phyloP scores from a whole-genome alignment of 2,329 filamentous ascomycete genomes.

The Cladosporium colombiae region DNA sequence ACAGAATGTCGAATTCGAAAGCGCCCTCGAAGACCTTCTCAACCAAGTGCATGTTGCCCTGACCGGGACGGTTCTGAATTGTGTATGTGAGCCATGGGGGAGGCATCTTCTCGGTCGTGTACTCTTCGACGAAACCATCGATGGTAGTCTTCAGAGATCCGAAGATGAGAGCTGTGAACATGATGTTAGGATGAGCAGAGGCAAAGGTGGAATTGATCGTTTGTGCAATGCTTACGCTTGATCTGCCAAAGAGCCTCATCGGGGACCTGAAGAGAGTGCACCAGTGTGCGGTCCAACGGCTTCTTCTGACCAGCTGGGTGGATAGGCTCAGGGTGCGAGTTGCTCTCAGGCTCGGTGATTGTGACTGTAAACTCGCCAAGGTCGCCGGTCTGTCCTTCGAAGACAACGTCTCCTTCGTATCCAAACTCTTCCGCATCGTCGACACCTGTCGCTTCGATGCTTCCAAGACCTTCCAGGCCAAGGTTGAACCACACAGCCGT shows the following conservation, averaged over 20 bases:
- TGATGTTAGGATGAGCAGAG: constrained; percentile 33
- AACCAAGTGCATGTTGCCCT: constrained; percentile 81
- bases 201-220: not conserved
- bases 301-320: constrained; percentile 69
- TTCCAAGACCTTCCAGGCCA: constrained; percentile 73
- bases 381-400: constrained; percentile 69
- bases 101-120: constrained; percentile 66
- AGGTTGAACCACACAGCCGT: constrained; percentile 82
- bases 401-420: constrained; percentile 62
- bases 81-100: constrained; percentile 86
- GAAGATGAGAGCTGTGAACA: constrained; percentile 58
- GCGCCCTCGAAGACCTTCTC: constrained; percentile 88
- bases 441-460: constrained; percentile 61
- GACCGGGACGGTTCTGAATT: constrained; percentile 65
- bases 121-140: constrained; percentile 59
- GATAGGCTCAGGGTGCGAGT: constrained; percentile 56
- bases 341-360: constrained; percentile 69
- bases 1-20: constrained; percentile 92
- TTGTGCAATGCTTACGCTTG: constrained; percentile 54
- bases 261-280: constrained; percentile 68
- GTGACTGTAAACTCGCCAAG: constrained; percentile 80
- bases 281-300: constrained; percentile 73
- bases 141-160: constrained; percentile 64
- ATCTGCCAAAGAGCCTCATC: constrained; percentile 78
- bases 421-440: constrained; percentile 58